phyloP scores from a whole-genome alignment of 108 stramenopile genomes.

The Cyclotella cryptica region DNA sequence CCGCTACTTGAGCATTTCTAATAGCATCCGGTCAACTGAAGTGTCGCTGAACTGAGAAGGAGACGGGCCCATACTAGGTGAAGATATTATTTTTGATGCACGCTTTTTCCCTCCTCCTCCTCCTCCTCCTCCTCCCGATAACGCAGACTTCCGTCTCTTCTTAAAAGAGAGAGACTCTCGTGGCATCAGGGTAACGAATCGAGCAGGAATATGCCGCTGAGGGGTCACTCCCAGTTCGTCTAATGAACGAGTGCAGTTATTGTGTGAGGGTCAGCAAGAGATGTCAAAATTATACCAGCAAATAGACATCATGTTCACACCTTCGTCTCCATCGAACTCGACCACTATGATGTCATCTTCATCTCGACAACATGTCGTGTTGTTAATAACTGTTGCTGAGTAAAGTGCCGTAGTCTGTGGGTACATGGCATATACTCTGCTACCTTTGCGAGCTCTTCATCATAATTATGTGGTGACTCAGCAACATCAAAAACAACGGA shows the following conservation, averaged over 20 bases:
- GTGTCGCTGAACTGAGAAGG: neutral
- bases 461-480: neutral
- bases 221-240: slow-evolving; percentile 48
- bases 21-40: slow-evolving; percentile 1
- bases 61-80: neutral
- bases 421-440: slow-evolving; percentile 81
- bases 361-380: slow-evolving; percentile 73
- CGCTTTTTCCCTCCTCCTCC: neutral
- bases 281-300: neutral
- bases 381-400: slow-evolving; percentile 77
- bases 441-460: slow-evolving; percentile 52
- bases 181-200: slow-evolving; percentile 77
- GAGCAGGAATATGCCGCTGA: slow-evolving; percentile 72
- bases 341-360: slow-evolving; percentile 84
- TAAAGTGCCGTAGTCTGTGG: slow-evolving; percentile 79
- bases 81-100: neutral
- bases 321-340: slow-evolving; percentile 83
- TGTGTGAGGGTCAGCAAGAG: neutral
- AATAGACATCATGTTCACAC: slow-evolving; percentile 19
- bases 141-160: neutral
- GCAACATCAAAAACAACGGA: neutral
- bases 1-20: slow-evolving; percentile 5
- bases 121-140: neutral
- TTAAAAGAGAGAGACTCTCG: slow-evolving; percentile 59
- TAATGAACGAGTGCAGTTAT: neutral